These are phyloP conservation scores for Croton setiger DNA, from an alignment of 441 rosid species.

Conservation along the genomic window DNA sequence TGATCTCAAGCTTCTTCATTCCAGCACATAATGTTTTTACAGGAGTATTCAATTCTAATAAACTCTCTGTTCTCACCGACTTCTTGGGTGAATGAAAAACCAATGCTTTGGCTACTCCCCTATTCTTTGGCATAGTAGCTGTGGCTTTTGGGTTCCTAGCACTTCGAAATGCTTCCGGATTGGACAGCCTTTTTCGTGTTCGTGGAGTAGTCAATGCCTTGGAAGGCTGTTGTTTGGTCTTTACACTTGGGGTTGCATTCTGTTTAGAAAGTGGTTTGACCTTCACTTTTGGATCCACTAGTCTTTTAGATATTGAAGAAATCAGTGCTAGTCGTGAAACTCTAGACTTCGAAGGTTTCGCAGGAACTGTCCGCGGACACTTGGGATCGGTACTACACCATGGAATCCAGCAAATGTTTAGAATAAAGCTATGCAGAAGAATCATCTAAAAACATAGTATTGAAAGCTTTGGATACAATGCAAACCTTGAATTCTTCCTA, in stretches of 20 bases:
- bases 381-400: conserved; percentile 39
- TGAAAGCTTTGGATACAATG: background rate
- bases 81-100: conserved; percentile 80
- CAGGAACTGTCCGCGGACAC: conserved; percentile 85
- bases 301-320: conserved; percentile 63
- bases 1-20: conserved; percentile 68
- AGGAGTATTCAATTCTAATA: conserved; percentile 47
- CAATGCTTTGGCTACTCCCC: conserved; percentile 59
- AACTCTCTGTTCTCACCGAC: conserved; percentile 44
- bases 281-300: conserved; percentile 45
- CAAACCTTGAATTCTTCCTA: conserved; percentile 47
- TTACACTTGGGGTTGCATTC: conserved; percentile 39
- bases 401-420: conserved; percentile 1
- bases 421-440: conserved; percentile 8
- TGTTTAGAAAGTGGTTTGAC: conserved; percentile 28
- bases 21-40: conserved; percentile 47
- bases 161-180: conserved; percentile 55
- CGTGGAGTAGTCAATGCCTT: conserved; percentile 63
- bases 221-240: conserved; percentile 29
- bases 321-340: conserved; percentile 64
- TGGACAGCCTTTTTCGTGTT: conserved; percentile 41
- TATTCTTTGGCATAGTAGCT: conserved; percentile 33
- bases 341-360: conserved; percentile 68
- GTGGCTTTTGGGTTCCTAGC: conserved; percentile 52
- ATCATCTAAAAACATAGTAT: background rate